These are phyloP conservation scores for Phytophthora citricola DNA, from an alignment of 352 stramenopile species.

Conservation along the genomic window DNA sequence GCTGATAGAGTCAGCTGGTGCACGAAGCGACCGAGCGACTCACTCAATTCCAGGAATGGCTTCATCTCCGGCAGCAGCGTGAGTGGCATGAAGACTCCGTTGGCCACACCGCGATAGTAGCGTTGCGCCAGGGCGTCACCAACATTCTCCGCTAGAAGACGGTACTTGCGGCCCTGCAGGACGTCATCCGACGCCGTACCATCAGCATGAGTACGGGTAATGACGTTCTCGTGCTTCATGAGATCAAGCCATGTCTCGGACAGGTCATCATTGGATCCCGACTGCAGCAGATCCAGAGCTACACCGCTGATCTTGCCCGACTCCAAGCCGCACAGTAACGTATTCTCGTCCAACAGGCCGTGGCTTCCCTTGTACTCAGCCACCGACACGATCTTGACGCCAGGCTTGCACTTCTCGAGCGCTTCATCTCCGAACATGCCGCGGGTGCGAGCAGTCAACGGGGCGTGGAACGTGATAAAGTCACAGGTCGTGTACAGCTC, in stretches of 20 bases:
- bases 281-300: conserved; percentile 79
- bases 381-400: conserved; percentile 90
- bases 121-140: conserved; percentile 71
- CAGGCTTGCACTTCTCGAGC: conserved; percentile 89
- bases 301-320: conserved; percentile 86
- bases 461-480: conserved; percentile 96
- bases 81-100: conserved; percentile 84
- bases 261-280: conserved; percentile 30
- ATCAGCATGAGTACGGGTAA: conserved; percentile 90
- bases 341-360: conserved; percentile 85
- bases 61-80: conserved; percentile 84
- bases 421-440: conserved; percentile 89
- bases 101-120: conserved; percentile 83
- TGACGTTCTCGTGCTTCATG: conserved; percentile 88
- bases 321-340: conserved; percentile 73
- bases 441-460: conserved; percentile 92
- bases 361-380: conserved; percentile 71
- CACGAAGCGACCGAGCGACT: conserved; percentile 77
- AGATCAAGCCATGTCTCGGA: conserved; percentile 67
- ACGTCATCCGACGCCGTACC: conserved; percentile 87
- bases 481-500: conserved; percentile 82
- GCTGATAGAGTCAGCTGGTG: conserved; percentile 72
- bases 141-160: conserved; percentile 80
- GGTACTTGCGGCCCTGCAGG: conserved; percentile 72
- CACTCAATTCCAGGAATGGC: conserved; percentile 75